phyloP scores from a whole-genome alignment of 306 rosid species.

The Lathyrus aphaca region DNA sequence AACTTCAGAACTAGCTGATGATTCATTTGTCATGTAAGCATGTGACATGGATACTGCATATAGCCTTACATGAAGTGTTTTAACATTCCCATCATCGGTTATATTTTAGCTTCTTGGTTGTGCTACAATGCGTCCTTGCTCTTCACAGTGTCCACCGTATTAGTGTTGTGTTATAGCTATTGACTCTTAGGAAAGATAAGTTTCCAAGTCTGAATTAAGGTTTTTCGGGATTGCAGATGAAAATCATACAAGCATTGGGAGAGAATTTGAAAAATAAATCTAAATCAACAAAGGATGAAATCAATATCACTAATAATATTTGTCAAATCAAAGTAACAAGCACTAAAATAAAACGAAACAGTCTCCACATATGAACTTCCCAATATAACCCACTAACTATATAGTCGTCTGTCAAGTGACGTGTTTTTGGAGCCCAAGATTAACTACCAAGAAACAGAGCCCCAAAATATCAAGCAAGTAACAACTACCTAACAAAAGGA shows the following conservation, averaged over 20 bases:
- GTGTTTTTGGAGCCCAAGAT: neutral
- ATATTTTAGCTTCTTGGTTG: constrained; percentile 4
- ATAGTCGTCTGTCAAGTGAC: neutral
- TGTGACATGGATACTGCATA: neutral
- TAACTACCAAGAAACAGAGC: neutral
- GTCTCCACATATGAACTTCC: neutral
- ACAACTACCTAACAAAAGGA: neutral
- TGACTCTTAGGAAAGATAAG: neutral
- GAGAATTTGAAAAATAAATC: constrained; percentile 12
- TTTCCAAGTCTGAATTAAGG: constrained; percentile 1
- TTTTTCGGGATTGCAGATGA: constrained; percentile 5
- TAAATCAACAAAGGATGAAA: constrained; percentile 16
- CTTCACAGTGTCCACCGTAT: neutral
- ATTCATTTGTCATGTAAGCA: neutral
- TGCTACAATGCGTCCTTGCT: neutral
- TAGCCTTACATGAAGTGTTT: neutral
- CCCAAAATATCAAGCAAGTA: neutral
- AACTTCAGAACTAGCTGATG: neutral
- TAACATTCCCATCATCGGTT: neutral
- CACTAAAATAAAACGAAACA: neutral
- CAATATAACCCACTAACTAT: neutral
- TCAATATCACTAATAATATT: neutral
- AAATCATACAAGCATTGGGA: constrained; percentile 10
- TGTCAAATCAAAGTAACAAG: constrained; percentile 20
- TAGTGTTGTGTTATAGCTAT: constrained; percentile 9